Base-by-base conservation (phyloP, 805 yeast genomes). In the Danielia reshetovae region DNA sequence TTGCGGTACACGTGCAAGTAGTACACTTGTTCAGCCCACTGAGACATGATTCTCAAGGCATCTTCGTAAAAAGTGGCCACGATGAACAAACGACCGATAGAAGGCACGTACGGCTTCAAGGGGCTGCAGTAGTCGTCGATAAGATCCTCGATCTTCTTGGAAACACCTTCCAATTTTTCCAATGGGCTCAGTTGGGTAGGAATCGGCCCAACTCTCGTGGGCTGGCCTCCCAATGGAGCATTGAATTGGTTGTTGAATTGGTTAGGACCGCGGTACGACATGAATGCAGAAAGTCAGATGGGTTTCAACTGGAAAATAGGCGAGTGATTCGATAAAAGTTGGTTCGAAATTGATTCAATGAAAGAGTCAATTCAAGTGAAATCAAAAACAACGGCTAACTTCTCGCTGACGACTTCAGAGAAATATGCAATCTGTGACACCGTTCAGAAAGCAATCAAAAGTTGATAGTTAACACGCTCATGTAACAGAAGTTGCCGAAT, bases 11-110 rank as follows among this genome's bases (percentile, higher is more conserved):
- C 77, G 67, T 85, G 74, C 48, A 93, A 70, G 59, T 84, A 90
- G 58, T 77, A 83, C 16, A 86, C 85, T 62, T 90, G 98, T 52
- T 86, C 95, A 23, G 73, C 60, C 97, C 97, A 90, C 65, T 89
- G 97, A 5, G 87, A 65, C 34, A 79, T 49, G 51, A 90, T 85
- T 59, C 98, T 75, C 34, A 81, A 57, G 3, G 95, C 75, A 55
- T 93, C 97, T 62, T 90, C 97, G 46, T 79, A 76, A 57, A 89
- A 90, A 0, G 97, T 93, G 31, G 95, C 95, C 36, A 90, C 96
- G 42, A 90, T 89, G 46, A 89, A 75, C 41, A 85, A 78, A 39
- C 97, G 74, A 24, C 96, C 97, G 50, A 90, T 76, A 15, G 79
- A 79, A 7, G 97, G 97, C 31, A 89, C 81, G 51, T 77, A 81